phyloP scores from a whole-genome alignment of 225 moss, liverwort and hornwort species.

The Bryoerythrophyllum caledonicum region DNA sequence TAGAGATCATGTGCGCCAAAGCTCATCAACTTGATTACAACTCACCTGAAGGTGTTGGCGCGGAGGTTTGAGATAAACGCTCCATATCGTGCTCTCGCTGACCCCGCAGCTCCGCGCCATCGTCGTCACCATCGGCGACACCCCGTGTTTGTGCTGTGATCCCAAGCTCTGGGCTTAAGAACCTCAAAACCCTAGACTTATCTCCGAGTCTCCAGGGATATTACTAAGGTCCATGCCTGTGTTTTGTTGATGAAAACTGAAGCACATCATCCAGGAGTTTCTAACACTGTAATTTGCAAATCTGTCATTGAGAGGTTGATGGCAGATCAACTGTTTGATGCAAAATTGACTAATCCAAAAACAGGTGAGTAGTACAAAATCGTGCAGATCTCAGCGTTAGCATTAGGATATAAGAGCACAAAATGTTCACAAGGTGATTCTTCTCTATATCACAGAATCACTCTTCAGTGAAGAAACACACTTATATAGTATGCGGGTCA shows the following conservation, averaged over 20 bases:
- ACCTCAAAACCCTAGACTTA: background rate
- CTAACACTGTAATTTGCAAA: background rate
- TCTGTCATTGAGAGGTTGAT: background rate
- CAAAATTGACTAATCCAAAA: background rate
- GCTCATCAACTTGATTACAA: background rate
- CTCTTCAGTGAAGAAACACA: background rate
- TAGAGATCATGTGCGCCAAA: too few relatives aligned
- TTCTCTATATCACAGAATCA: conserved; percentile 14
- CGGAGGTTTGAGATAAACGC: background rate
- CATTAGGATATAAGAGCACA: conserved; percentile 5
- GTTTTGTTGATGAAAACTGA: background rate
- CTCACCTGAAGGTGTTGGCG: background rate
- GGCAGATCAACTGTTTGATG: too few relatives aligned
- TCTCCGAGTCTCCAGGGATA: background rate
- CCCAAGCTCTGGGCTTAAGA: background rate
- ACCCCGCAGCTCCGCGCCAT: background rate
- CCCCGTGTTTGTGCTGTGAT: background rate
- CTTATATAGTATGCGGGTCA: background rate
- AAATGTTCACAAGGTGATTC: conserved; percentile 7
- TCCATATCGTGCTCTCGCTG: background rate
- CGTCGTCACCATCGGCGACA: background rate
- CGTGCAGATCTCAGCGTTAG: background rate
- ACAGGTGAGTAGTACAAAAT: background rate
- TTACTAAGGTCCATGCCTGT: too few relatives aligned
- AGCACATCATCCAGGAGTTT: background rate